Base-by-base conservation (phyloP, 2,329 filamentous ascomycete genomes). In the Talaromyces funiculosus region DNA sequence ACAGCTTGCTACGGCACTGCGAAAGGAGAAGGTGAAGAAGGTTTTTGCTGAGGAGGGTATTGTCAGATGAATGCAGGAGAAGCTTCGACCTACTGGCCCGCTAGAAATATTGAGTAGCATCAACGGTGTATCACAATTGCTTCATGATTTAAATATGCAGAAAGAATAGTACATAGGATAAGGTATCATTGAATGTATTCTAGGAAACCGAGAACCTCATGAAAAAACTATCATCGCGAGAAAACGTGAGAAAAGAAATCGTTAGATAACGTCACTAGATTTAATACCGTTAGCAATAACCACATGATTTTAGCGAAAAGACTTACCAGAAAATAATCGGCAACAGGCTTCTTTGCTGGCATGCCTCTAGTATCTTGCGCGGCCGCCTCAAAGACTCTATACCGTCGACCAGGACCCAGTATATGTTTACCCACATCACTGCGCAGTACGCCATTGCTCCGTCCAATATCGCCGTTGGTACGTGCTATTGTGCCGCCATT, bases 291-390 rank as follows among this genome's bases (percentile, higher is more conserved):
- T 20, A 51, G 47, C 12, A 33, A 5, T 12, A 12, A 33, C 12
- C 10, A 22, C 5, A n/a, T 51, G n/a, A 20, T 14, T 20, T n/a
- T 1, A 33, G n/a, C 8, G 12, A 33, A 33, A 14, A 20, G 22
- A 31, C 73, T 70, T 65, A 79, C 76, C 76, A 99, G 80, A 75
- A 99, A 99, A 80, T 97, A 99, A 77, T 97, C 93, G 14, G 92
- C 92, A 57, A 96, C 91, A 3, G 94, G 94, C 77, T 97, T 97
- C 84, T 99, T 99, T 3, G 94, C 94, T 62, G 94, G 94, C 94
- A 99, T 99, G 4, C 94, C 94, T 68, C 94, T 84, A 1, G 89
- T 92, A 74, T 97, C 94, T 78, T 99, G 94, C 57, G 94, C 92
- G 58, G 94, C 94, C 0, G 94, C 94, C 70, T 97, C 92, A 72